A percentile compares a stretch with the other conserved stretches of the same genome.
phyloP scores from a whole-genome alignment of 495 filamentous ascomycete genomes.

The Podospora conica region DNA sequence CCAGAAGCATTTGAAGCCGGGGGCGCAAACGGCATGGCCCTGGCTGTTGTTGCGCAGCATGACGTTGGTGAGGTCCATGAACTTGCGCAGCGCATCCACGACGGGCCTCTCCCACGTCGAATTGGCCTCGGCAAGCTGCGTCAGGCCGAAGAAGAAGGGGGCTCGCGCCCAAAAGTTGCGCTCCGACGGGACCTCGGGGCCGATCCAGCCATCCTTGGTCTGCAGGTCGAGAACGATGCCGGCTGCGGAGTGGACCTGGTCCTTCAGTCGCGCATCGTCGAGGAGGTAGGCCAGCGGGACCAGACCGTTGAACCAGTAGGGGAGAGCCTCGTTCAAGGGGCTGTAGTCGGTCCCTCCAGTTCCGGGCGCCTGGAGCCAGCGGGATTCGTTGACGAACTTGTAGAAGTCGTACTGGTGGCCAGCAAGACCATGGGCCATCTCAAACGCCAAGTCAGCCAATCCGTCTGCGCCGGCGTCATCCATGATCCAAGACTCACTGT shows the following conservation, averaged over 20 bases:
- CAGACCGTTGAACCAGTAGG: constrained; percentile 64
- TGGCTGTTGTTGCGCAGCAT: constrained; percentile 34
- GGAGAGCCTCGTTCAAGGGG: constrained; percentile 51
- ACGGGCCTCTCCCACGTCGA: constrained; percentile 29
- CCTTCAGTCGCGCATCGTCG: constrained; percentile 48
- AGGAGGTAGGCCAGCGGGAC: constrained; percentile 57
- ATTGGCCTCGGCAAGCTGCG: constrained; percentile 45
- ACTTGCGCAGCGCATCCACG: constrained; percentile 33
- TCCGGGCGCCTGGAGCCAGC: constrained; percentile 36
- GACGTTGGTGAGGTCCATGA: constrained; percentile 33
- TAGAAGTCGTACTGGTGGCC: constrained; percentile 60
- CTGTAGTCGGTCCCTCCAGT: constrained; percentile 53
- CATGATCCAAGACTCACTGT: constrained; percentile 16
- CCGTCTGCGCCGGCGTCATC: background rate
- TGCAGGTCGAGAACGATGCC: constrained; percentile 49
- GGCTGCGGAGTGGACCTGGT: constrained; percentile 44
- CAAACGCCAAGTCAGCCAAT: background rate
- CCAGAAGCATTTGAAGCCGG: constrained; percentile 18
- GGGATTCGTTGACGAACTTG: constrained; percentile 47
- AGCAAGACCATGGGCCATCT: constrained; percentile 50
- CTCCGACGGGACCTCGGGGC: constrained; percentile 43
- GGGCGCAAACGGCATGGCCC: constrained; percentile 13
- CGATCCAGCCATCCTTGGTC: constrained; percentile 55
- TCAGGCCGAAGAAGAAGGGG: constrained; percentile 36
- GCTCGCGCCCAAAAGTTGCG: constrained; percentile 52